Percentiles rank a stretch among this genome's conserved stretches.
These are phyloP conservation scores for Tuber borchii DNA, from an alignment of 495 filamentous ascomycete genomes.

Conservation along the genomic window DNA sequence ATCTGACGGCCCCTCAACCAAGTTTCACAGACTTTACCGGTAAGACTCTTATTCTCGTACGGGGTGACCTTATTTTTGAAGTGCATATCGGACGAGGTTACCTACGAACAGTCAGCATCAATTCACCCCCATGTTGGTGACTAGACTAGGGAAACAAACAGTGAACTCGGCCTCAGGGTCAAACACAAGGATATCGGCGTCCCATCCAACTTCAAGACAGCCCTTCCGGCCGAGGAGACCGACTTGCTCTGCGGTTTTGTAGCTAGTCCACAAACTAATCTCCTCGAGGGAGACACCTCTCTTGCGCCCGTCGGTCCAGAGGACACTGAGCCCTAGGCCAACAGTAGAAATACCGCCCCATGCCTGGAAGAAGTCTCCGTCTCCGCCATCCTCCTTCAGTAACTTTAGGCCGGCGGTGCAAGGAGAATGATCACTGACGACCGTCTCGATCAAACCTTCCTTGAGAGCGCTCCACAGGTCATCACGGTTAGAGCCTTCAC, in stretches of 20 bases:
- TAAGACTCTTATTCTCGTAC: conserved; percentile 76
- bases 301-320: conserved; percentile 69
- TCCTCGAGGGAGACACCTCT: conserved; percentile 57
- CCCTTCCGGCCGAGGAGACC: conserved; percentile 80
- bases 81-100: conserved; percentile 58
- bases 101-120: conserved; percentile 9
- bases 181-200: conserved; percentile 89
- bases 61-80: conserved; percentile 94
- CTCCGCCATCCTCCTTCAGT: conserved; percentile 47
- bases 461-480: conserved; percentile 78
- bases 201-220: conserved; percentile 72
- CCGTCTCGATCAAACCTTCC: conserved; percentile 71
- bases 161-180: conserved; percentile 74
- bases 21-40: conserved; percentile 78
- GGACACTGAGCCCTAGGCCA: conserved; percentile 81
- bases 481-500: conserved; percentile 74
- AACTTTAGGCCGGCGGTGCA: conserved; percentile 93
- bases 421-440: conserved; percentile 95
- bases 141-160: conserved; percentile 46
- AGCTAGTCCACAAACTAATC: conserved; percentile 74
- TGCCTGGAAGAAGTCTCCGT: conserved; percentile 84
- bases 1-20: conserved; percentile 78
- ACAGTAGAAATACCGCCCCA: conserved; percentile 97
- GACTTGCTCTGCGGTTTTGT: conserved; percentile 85
- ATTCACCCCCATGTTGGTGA: not conserved